Evolutionary conservation across 2,329 filamentous ascomycete genomes (phyloP).

Genomic region (Colletotrichum sp.): DNA sequence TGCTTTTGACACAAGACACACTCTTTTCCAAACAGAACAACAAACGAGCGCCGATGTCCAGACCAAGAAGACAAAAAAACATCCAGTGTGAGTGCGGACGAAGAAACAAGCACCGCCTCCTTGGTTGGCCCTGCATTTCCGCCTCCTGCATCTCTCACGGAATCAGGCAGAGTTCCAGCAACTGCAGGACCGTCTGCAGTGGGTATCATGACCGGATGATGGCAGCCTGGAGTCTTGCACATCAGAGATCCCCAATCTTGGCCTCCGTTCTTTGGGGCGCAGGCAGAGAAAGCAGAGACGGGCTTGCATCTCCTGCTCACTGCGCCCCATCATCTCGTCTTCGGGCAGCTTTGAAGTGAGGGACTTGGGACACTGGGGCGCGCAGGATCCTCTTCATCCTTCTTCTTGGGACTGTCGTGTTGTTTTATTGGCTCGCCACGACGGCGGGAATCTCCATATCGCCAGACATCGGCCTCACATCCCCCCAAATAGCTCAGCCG

Average conservation of each 20-base stretch:
- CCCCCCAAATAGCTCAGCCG: background rate
- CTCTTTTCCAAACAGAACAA: slow-evolving; percentile 7
- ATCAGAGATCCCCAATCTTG: background rate
- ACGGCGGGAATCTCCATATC: background rate
- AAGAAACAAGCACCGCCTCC: slow-evolving; percentile 14
- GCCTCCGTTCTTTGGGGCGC: background rate
- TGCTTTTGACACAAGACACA: slow-evolving; percentile 17
- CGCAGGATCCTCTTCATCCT: background rate
- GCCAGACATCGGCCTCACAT: background rate
- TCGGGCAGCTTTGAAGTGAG: background rate
- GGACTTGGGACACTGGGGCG: background rate
- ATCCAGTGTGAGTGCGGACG: slow-evolving; percentile 8
- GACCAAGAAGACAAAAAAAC: background rate
- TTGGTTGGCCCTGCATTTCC: slow-evolving; percentile 1
- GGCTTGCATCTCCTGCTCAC: background rate
- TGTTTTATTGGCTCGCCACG: slow-evolving; percentile 1
- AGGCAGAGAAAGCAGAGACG: background rate
- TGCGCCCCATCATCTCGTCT: slow-evolving; percentile 19
- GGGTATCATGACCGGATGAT: background rate
- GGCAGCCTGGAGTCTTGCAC: background rate
- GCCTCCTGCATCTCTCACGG: background rate
- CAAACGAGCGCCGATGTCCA: slow-evolving; percentile 20
- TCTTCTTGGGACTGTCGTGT: background rate
- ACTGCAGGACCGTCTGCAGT: background rate
- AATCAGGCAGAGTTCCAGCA: background rate